Evolutionary conservation across 441 rosid genomes (phyloP).

Genomic region (Monsonia emarginata): DNA sequence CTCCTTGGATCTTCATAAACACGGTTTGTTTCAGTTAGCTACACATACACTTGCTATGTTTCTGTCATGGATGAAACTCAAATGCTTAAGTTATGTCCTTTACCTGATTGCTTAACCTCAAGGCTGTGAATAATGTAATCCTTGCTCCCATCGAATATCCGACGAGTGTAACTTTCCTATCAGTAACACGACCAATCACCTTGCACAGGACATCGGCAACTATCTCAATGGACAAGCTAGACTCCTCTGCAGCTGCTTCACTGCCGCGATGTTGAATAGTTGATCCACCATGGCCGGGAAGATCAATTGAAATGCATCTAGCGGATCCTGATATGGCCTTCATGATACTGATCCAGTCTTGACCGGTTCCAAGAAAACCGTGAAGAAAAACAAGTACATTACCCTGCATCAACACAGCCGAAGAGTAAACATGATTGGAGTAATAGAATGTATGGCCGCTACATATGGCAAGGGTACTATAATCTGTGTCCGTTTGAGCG

Average conservation of each 20-base stretch:
- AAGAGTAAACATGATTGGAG: not conserved
- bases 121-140: slow-evolving; percentile 71
- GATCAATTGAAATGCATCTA: slow-evolving; percentile 77
- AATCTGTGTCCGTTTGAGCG: too few species aligned
- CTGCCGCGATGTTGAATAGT: slow-evolving; percentile 23
- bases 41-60: not conserved
- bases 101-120: slow-evolving; percentile 56
- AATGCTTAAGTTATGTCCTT: slow-evolving; percentile 9
- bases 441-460: not conserved
- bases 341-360: slow-evolving; percentile 87
- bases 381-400: slow-evolving; percentile 61
- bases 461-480: not conserved
- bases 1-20: slow-evolving; percentile 52
- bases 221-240: slow-evolving; percentile 47
- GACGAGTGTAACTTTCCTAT: slow-evolving; percentile 50
- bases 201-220: slow-evolving; percentile 35
- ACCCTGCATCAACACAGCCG: slow-evolving; percentile 32
- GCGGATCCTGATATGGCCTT: slow-evolving; percentile 60
- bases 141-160: slow-evolving; percentile 98
- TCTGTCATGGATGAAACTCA: not conserved
- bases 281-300: slow-evolving; percentile 85
- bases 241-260: slow-evolving; percentile 23
- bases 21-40: not conserved
- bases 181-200: slow-evolving; percentile 45
- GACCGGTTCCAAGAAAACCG: slow-evolving; percentile 86